Evolutionary conservation across 306 rosid species (phyloP), one percentile per base, ranked within the genome.

Genomic region (Hippophae tibetana): DNA sequence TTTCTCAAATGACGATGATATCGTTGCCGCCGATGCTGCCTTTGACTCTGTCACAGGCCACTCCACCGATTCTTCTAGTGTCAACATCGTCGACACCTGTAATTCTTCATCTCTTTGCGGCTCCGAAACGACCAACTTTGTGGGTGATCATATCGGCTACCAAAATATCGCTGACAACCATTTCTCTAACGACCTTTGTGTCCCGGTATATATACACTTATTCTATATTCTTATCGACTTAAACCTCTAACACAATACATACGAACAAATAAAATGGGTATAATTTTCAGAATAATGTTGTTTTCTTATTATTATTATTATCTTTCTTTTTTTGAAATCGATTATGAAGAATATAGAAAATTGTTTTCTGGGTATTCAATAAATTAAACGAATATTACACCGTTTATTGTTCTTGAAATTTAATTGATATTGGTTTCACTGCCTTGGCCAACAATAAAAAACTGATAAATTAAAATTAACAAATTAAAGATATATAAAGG

Each of bases 131-230:
- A 69, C 83, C 63, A 72, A 55, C 74, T 72, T 78, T 47, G 23
- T 54, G 0, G 1, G 26, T 25, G 77, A 66, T 18, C 18, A 18
- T 27, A 56, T 63, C 52, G 81, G 69, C 0, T 57, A 72, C 77
- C 77, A 62, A 45, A 75, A 41, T 61, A 43, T 78, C 42, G 1
- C 71, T 8, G 82, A 82, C 59, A 69, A 14, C 27, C 76, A 75
- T 40, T 87, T 92, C 80, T 76, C 92, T 60, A 59, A 76, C 38
- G 95, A 85, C 70, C 87, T 92, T 69, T 77, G 81, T 63, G 77
- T 85, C 8, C 96, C 99, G 96, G 99, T 78, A 57, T 52, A 54
- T 23, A 54, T 23, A 10, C 26, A 59, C 23, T 18, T 18, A 18
- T 50, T 18, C 54, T 31, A 41, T 47, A n/a, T 7, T 54, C 42